Conservation (phyloP, 192 early-diverging fungal genomes). For the Coemansia sp. region DNA sequence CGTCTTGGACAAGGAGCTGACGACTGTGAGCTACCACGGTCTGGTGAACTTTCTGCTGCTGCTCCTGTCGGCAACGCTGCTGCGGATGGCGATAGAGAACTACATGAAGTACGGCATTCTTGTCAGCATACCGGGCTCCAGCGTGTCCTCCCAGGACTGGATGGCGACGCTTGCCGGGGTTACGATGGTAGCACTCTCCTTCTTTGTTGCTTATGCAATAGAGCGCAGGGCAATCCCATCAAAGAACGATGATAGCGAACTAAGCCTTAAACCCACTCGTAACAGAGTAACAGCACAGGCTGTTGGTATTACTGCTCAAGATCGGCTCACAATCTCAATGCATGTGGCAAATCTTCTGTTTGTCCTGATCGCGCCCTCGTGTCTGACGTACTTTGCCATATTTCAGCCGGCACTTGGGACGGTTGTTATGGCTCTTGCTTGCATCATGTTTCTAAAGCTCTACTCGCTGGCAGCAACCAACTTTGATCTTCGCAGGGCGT, state of each 20-base stretch:
- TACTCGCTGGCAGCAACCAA: constrained; percentile 78
- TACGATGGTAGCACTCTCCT: constrained; percentile 45
- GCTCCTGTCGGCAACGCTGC: constrained; percentile 75
- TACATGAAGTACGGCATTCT: constrained; percentile 86
- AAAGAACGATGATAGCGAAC: constrained; percentile 6
- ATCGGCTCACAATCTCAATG: constrained; percentile 34
- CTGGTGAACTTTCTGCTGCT: constrained; percentile 78
- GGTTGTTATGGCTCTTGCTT: constrained; percentile 58
- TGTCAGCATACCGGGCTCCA: constrained; percentile 65
- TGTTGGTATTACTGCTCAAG: constrained; percentile 29
- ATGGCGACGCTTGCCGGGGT: constrained; percentile 56
- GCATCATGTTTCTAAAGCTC: constrained; percentile 80
- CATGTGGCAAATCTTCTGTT: constrained; percentile 60
- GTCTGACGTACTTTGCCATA: constrained; percentile 67
- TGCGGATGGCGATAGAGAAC: constrained; percentile 86
- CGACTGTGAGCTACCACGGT: constrained; percentile 83
- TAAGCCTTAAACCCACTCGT: background rate
- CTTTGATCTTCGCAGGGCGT: constrained; percentile 68
- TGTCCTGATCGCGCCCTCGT: constrained; percentile 62
- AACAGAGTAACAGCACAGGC: constrained; percentile 12
- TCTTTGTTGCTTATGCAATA: constrained; percentile 61
- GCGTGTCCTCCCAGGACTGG: constrained; percentile 62
- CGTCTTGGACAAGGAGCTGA: constrained; percentile 80
- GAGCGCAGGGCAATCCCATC: constrained; percentile 57
- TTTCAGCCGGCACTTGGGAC: constrained; percentile 71